Evolutionary conservation across 2,329 filamentous ascomycete genomes (phyloP), one percentile per base, ranked within the genome.

Genomic region (Pseudogymnoascus sp.): DNA sequence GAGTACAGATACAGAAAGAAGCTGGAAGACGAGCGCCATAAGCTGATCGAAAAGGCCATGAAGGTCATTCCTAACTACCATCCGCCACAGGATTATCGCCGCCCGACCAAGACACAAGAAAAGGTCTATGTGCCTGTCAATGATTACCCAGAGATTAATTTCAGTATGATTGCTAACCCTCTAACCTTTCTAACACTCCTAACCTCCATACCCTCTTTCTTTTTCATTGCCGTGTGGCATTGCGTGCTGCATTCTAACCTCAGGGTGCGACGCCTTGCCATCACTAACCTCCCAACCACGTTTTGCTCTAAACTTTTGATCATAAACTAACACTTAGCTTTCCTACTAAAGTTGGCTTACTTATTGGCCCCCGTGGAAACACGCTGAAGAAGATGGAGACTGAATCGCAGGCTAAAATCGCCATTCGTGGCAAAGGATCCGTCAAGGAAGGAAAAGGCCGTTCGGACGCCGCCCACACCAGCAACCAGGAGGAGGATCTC

Each of bases 81-180:
- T 75, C 94, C 94, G 71, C 94, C 94, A 63, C 90, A 93, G 82
- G 94, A 99, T 76, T 99, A 99, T 77, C 91, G 94, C 76, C 90
- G 94, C 71, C 94, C 94, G 65, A 97, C 93, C 75, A 99, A 99
- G 89, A 99, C 94, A 74, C 94, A 99, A 79, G 94, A 99, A 83
- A 99, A 99, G 83, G 95, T 99, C 89, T 99, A 99, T 76, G 94
- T 99, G 76, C 94, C 94, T 75, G 94, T 99, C 81, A 99, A 99
- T 85, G 94, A 99, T 78, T 99, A 99, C 77, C 94, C 94, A 83
- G 94, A 99, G 78, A 97, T 99, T 87, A 99, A 99, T 88, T 99
- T 99, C 91, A 99, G 94, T 99, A 97, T 93, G 93, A 93, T 94
- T 92, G 88, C 92, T 96, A 96, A 96, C 91, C 91, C 91, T 91